These are phyloP conservation scores for Mimosa bimucronata DNA, from an alignment of 306 rosid genomes.

Conservation along the genomic window DNA sequence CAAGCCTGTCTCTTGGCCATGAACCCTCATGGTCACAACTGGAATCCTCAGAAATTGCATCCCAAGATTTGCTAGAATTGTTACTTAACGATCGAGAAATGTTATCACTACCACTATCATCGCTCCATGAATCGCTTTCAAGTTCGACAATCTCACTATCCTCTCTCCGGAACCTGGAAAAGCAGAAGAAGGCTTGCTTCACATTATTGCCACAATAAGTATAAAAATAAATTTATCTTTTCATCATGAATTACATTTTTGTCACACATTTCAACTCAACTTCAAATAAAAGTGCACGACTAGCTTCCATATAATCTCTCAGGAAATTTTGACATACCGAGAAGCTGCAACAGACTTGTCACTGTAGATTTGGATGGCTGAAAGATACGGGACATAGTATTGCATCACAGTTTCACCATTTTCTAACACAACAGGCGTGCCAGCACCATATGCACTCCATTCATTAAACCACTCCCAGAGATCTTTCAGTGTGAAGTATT, in stretches of 20 bases:
- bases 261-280: background rate
- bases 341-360: constrained; percentile 54
- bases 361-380: constrained; percentile 72
- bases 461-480: constrained; percentile 75
- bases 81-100: constrained; percentile 67
- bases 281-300: background rate
- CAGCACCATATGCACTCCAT: constrained; percentile 84
- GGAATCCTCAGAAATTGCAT: constrained; percentile 70
- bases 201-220: constrained; percentile 3
- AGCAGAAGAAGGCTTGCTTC: constrained; percentile 1
- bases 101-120: constrained; percentile 75
- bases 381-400: constrained; percentile 73
- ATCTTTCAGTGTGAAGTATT: constrained; percentile 63
- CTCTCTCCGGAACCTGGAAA: constrained; percentile 49
- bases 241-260: background rate
- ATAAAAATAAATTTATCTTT: background rate
- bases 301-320: background rate
- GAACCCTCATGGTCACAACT: constrained; percentile 67
- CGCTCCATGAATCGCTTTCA: constrained; percentile 84
- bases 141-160: constrained; percentile 55
- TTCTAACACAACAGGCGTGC: constrained; percentile 53
- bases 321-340: constrained; percentile 43
- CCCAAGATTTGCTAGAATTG: constrained; percentile 79
- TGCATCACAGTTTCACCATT: constrained; percentile 53
- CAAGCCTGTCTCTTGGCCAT: constrained; percentile 63